Percentiles rank a stretch among this genome's conserved stretches.
Conservation (phyloP, 495 filamentous ascomycete genomes). For the Daldinia bambusicola region DNA sequence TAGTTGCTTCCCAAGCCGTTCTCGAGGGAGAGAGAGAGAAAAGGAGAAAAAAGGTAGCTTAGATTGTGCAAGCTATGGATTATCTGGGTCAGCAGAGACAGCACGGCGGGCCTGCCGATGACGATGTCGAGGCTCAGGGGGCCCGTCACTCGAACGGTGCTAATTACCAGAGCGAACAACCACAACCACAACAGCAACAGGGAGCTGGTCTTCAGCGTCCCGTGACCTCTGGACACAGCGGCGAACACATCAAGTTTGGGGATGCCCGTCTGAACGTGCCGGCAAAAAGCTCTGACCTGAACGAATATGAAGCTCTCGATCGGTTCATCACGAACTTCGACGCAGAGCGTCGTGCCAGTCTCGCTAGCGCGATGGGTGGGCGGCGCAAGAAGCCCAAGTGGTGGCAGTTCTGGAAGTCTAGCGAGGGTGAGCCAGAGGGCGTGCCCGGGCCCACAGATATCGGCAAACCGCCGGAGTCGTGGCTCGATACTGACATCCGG, state of each 20-base stretch:
- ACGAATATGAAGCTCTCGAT: conserved; percentile 62
- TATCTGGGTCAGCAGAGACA: conserved; percentile 33
- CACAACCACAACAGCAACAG: neutral
- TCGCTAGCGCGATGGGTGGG: conserved; percentile 61
- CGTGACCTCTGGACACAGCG: neutral
- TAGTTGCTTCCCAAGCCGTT: neutral
- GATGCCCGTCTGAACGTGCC: conserved; percentile 35
- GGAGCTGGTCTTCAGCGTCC: neutral
- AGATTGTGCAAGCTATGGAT: conserved; percentile 28
- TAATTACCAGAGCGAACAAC: conserved; percentile 14
- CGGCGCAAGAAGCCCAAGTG: conserved; percentile 61
- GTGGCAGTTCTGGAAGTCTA: conserved; percentile 67
- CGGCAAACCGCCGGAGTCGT: conserved; percentile 73
- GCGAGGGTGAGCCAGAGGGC: conserved; percentile 49
- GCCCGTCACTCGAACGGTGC: conserved; percentile 37
- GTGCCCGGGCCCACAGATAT: conserved; percentile 33
- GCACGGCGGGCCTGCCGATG: conserved; percentile 14
- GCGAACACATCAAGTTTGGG: conserved; percentile 45
- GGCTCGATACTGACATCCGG: conserved; percentile 76
- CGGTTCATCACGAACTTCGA: conserved; percentile 73
- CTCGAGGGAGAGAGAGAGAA: neutral
- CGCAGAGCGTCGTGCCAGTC: conserved; percentile 66
- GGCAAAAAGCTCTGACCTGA: conserved; percentile 44
- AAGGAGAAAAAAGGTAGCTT: neutral
- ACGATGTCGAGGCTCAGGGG: conserved; percentile 39